phyloP scores from a whole-genome alignment of 2,329 filamentous ascomycete genomes.

The Cytospora piceae region DNA sequence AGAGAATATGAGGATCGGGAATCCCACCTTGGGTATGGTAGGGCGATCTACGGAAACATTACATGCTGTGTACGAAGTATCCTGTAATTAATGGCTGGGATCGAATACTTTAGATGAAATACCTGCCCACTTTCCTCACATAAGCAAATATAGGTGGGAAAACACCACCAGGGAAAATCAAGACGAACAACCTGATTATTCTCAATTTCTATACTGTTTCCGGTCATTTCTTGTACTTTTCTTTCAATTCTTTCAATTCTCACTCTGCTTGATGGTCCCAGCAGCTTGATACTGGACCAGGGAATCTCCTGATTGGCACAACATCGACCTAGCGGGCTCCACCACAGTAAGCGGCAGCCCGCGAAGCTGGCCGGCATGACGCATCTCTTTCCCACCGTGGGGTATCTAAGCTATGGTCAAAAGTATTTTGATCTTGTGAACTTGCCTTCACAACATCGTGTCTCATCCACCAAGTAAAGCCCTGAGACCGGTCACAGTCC shows the following conservation, averaged over 20 bases:
- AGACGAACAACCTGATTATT: too few relatives aligned
- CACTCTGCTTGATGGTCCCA: not conserved
- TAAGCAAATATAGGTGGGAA: too few relatives aligned
- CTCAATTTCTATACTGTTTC: not conserved
- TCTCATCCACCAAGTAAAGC: not conserved
- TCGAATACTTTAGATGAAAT: too few relatives aligned
- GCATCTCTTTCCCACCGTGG: constrained; percentile 21
- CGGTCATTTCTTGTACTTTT: too few relatives aligned
- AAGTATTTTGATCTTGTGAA: not conserved
- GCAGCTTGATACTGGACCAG: not conserved
- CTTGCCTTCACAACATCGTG: not conserved
- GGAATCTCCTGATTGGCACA: not conserved
- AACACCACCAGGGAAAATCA: too few relatives aligned
- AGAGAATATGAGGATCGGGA: too few relatives aligned
- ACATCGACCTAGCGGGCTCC: not conserved
- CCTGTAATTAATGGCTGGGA: too few relatives aligned
- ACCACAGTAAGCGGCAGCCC: constrained; percentile 1
- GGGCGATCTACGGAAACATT: too few relatives aligned
- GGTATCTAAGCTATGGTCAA: constrained; percentile 1
- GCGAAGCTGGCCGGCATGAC: constrained; percentile 21
- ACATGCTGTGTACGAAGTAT: too few relatives aligned
- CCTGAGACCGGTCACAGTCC: not conserved
- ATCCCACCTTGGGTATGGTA: too few relatives aligned
- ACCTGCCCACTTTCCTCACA: too few relatives aligned
- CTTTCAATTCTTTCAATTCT: not conserved